Evolutionary conservation across 352 stramenopile species (phyloP), one percentile per base, ranked within the genome.

Genomic region (Phytopythium kandeliae): DNA sequence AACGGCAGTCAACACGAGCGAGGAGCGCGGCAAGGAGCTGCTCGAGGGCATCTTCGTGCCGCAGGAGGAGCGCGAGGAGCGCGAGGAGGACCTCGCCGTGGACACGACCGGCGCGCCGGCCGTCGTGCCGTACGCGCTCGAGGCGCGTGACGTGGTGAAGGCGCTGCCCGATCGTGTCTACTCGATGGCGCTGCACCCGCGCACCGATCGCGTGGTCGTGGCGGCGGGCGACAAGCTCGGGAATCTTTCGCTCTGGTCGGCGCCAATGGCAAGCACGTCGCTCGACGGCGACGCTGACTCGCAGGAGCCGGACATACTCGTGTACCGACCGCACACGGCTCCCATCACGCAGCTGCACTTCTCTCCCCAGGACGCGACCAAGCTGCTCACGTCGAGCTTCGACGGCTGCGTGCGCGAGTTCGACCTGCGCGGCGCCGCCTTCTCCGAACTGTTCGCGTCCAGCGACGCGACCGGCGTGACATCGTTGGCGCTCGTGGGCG

Each of bases 281-380:
- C 13, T 44, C 2, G 11, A 9, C 25, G 34, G 35, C 15, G 61
- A 9, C 25, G 34, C 34, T 8, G 61, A 67, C 16, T 57, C 62
- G 22, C 54, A 54, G 0, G 43, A 24, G 3, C 61, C 69, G 2
- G 53, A 58, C 31, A 65, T 95, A 15, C 76, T 67, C 2, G 62
- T 85, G 45, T 92, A 89, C 50, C 68, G 79, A 15, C 81, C 81
- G 41, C 82, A 95, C 57, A 71, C 59, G 16, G 62, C 62, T 19
- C 78, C 79, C 0, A 65, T 89, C n/a, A 84, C 67, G 54, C 73
- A 85, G 57, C 42, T 95, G 17, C 73, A 84, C 33, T 90, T 92
- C 21, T 40, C 54, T 6, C 60, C 52, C 1, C 41, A 45, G 4
- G 70, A 92, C 51, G 41, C 62, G 9, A 72, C 60, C 3, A 86